Conservation (phyloP, 176 grass and related monocot genomes). For the Puccinellia tenuiflora region DNA sequence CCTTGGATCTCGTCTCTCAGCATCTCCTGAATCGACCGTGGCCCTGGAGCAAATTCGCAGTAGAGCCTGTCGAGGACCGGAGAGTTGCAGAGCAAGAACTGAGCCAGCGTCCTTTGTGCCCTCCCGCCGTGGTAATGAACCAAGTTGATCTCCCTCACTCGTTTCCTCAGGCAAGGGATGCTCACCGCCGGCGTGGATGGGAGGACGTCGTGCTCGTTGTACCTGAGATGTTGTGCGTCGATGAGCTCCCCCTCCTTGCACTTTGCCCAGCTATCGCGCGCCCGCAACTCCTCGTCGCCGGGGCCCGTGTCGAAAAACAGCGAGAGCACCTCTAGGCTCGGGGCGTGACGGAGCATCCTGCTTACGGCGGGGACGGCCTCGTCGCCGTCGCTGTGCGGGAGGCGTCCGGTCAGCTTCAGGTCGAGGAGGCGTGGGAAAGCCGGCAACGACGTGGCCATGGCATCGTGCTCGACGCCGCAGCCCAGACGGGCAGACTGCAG, state of each 20-base stretch:
- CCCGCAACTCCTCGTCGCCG: background rate
- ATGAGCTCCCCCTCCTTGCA: background rate
- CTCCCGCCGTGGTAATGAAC: background rate
- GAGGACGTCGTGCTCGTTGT: background rate
- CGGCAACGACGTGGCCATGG: background rate
- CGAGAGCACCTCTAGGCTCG: background rate
- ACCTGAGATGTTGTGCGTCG: background rate
- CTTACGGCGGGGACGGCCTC: background rate
- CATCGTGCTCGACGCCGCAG: background rate
- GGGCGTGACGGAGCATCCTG: background rate
- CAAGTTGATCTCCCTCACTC: background rate
- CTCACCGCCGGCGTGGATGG: background rate
- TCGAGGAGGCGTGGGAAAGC: background rate
- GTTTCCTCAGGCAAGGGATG: background rate
- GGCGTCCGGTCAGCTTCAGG: background rate
- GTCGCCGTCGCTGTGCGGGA: background rate
- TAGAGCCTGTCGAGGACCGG: background rate
- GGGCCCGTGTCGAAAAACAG: background rate
- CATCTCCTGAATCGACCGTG: background rate
- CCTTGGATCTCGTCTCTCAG: background rate
- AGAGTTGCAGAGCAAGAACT: background rate
- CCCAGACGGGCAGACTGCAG: background rate
- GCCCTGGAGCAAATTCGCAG: background rate
- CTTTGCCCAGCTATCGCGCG: background rate
- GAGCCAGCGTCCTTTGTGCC: background rate